These are phyloP conservation scores for Blastobotrys aristatus DNA, from an alignment of 1,139 yeast genomes.

Conservation along the genomic window DNA sequence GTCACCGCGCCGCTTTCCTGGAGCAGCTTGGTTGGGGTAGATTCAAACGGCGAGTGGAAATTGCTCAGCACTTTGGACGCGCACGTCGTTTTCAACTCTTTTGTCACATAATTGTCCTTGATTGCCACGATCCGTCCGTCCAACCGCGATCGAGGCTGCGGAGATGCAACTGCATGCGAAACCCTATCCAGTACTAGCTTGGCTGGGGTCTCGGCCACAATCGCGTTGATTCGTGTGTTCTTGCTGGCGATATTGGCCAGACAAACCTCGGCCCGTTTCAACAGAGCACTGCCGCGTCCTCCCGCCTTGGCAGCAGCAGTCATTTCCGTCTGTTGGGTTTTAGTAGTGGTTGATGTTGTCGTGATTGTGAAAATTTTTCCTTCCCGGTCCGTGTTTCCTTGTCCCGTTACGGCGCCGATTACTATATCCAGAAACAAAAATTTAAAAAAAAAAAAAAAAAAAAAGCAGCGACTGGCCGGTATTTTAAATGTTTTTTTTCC, in stretches of 20 bases:
- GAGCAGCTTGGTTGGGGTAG: constrained; percentile 64
- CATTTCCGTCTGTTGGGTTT: neutral
- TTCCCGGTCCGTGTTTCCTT: neutral
- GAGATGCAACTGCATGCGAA: neutral
- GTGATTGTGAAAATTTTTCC: neutral
- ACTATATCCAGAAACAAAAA: too few species aligned
- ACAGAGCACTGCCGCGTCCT: too few species aligned
- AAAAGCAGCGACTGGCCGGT: neutral
- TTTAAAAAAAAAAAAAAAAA: too few species aligned
- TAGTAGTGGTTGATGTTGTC: neutral
- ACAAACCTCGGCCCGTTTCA: constrained; percentile 23
- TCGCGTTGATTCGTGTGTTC: constrained; percentile 34
- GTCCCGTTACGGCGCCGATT: too few species aligned
- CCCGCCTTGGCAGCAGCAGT: constrained; percentile 1
- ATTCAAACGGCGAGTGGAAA: constrained; percentile 73
- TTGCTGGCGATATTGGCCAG: constrained; percentile 27
- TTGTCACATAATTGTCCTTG: constrained; percentile 78
- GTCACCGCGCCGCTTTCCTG: constrained; percentile 46
- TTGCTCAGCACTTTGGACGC: constrained; percentile 51
- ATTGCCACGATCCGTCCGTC: constrained; percentile 41
- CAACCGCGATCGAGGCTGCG: constrained; percentile 12
- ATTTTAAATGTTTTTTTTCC: too few species aligned
- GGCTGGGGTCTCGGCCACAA: constrained; percentile 15
- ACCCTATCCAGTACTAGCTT: neutral
- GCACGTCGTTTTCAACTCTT: constrained; percentile 64